Conservation (phyloP, 1,139 yeast genomes). For the Petasospora rhodanensis region DNA sequence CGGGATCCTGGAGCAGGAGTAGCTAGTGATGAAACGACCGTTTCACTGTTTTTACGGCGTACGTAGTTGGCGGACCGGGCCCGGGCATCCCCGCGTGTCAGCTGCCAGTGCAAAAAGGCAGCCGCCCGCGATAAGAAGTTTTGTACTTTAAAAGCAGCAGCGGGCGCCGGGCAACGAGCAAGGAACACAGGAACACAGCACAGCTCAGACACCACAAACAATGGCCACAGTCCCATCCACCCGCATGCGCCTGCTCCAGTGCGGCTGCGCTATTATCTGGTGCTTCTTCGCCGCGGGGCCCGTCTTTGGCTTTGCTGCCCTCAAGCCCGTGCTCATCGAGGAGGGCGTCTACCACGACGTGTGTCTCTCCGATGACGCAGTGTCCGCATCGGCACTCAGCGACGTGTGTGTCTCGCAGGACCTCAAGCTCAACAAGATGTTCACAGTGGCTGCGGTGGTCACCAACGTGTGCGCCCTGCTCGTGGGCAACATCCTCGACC, state of each 20-base stretch:
- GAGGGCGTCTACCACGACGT: conserved; percentile 71
- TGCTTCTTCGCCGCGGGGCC: conserved; percentile 91
- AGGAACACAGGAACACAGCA: too few species aligned
- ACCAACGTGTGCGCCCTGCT: conserved; percentile 82
- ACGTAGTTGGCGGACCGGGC: too few species aligned
- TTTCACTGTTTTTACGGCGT: too few species aligned
- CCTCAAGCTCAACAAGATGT: conserved; percentile 71
- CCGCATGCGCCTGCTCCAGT: conserved; percentile 10
- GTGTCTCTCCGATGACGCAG: conserved; percentile 41
- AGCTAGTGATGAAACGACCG: too few species aligned
- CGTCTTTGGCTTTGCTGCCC: conserved; percentile 90
- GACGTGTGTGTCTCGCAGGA: conserved; percentile 73
- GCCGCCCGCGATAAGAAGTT: too few species aligned
- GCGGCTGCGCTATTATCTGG: conserved; percentile 70
- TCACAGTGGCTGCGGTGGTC: conserved; percentile 80
- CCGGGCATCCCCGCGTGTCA: too few species aligned
- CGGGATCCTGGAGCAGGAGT: too few species aligned
- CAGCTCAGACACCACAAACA: too few species aligned
- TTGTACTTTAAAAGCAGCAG: too few species aligned
- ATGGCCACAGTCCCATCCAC: conserved; percentile 11
- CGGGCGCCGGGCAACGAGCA: too few species aligned
- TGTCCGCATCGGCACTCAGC: too few species aligned
- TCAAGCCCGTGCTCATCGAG: conserved; percentile 71
- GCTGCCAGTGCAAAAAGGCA: too few species aligned
- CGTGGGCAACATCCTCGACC: conserved; percentile 75